Evolutionary conservation across 2,329 filamentous ascomycete species (phyloP).

Genomic region (Paecilomyces fulvus): DNA sequence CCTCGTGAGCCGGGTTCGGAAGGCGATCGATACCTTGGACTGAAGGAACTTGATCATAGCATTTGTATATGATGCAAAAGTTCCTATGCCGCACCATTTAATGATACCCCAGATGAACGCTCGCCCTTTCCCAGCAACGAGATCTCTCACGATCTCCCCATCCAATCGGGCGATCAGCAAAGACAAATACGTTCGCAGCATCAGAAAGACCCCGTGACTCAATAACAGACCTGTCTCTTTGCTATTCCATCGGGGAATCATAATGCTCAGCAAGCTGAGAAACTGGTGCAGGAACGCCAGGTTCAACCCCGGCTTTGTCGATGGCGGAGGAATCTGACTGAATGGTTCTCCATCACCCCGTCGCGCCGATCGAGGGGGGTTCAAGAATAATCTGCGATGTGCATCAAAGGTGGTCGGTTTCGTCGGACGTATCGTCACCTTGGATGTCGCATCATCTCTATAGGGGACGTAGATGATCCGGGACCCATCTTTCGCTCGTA

Average conservation of each 20-base stretch:
- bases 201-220: slow-evolving; percentile 80
- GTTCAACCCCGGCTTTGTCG: slow-evolving; percentile 90
- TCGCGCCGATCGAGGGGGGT: slow-evolving; percentile 75
- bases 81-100: slow-evolving; percentile 94
- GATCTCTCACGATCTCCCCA: slow-evolving; percentile 88
- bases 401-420: slow-evolving; percentile 94
- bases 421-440: slow-evolving; percentile 83
- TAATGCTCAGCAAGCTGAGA: slow-evolving; percentile 89
- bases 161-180: slow-evolving; percentile 87
- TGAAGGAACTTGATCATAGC: slow-evolving; percentile 99
- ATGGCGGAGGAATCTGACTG: slow-evolving; percentile 67
- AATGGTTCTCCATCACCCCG: slow-evolving; percentile 55
- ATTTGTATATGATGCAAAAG: slow-evolving; percentile 92
- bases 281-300: slow-evolving; percentile 96
- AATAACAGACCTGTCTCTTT: slow-evolving; percentile 88
- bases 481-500: slow-evolving; percentile 89
- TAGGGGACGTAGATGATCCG: slow-evolving; percentile 93
- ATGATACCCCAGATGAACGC: slow-evolving; percentile 78
- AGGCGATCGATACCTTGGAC: slow-evolving; percentile 95
- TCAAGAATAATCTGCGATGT: slow-evolving; percentile 84
- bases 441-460: slow-evolving; percentile 65
- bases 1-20: slow-evolving; percentile 84
- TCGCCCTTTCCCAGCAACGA: slow-evolving; percentile 90
- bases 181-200: slow-evolving; percentile 89
- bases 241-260: slow-evolving; percentile 91